Conservation (phyloP, 495 filamentous ascomycete species). For the Aspergillus sclerotiicarbonarius region DNA sequence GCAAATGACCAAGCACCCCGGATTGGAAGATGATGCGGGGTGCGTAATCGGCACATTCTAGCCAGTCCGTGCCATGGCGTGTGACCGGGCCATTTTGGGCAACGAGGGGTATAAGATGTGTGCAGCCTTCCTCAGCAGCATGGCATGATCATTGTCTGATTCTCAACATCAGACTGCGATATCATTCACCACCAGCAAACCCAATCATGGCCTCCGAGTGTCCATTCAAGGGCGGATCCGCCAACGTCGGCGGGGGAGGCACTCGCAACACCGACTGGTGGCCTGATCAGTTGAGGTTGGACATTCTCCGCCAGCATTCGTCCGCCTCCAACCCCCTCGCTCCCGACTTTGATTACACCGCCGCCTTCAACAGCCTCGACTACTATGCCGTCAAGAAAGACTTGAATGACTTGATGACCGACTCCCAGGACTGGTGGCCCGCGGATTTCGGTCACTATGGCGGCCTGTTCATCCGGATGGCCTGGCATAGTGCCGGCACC, state of each 20-base stretch:
- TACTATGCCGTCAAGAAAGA: slow-evolving; percentile 72
- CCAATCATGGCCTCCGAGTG: slow-evolving; percentile 41
- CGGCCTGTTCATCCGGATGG: slow-evolving; percentile 73
- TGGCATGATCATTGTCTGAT: too few species aligned
- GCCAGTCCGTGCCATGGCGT: too few species aligned
- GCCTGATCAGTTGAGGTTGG: slow-evolving; percentile 61
- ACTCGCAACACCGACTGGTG: slow-evolving; percentile 68
- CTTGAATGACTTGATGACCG: slow-evolving; percentile 62
- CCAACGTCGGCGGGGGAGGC: slow-evolving; percentile 60
- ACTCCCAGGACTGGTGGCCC: slow-evolving; percentile 75
- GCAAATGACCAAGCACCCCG: too few species aligned
- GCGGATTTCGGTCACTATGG: slow-evolving; percentile 77
- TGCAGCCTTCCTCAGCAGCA: too few species aligned
- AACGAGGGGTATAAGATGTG: too few species aligned
- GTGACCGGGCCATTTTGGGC: too few species aligned
- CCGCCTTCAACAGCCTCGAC: slow-evolving; percentile 68
- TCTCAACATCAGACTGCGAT: too few species aligned
- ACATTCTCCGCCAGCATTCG: slow-evolving; percentile 70
- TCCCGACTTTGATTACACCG: slow-evolving; percentile 65
- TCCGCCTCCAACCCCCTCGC: slow-evolving; percentile 55
- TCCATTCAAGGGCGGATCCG: slow-evolving; percentile 36
- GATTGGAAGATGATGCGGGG: too few species aligned
- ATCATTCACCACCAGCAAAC: neutral
- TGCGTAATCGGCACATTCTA: too few species aligned
- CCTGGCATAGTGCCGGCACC: slow-evolving; percentile 73